Base-by-base conservation (phyloP, 176 grass and related monocot species). In the Hyparrhenia diplandra region DNA sequence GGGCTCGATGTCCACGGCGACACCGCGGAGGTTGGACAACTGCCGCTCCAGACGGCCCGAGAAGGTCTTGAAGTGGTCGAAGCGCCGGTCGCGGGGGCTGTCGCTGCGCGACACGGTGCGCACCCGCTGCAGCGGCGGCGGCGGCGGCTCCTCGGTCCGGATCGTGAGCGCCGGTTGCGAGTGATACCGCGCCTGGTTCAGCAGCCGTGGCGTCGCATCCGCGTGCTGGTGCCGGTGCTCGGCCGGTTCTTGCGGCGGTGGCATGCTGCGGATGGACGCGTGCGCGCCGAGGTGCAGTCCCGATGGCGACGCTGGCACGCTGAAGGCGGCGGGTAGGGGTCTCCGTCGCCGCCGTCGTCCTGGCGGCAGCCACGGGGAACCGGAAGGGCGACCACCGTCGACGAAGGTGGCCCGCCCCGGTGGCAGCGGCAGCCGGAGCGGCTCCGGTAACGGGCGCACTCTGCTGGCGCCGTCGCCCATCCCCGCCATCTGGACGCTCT, bases 61-160 rank as follows among this genome's bases (percentile, higher is more conserved):
- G 89, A 90, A 97, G 13, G 94, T 94, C 79, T 97, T 97, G 79
- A 94, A 97, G 1, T 90, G 73, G 76, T 97, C 94, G 54, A 93
- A 97, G 16, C 89, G 81, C 10, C 42, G 74, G 75, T 94, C 86
- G 1, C 87, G 77, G 59, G 67, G 31, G 45, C 83, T 90, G 24
- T 80, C 52, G 59, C 77, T 85, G 54, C 78, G 74, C 13, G 62
- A 58, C 18, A 85, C 47, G 42, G 54, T 84, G 45, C 59, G 67
- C 41, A 55, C 40, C 2, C 16, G 13, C 40, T 74, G 66, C 79
- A 62, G n/a, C n/a, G n/a, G 21, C 8, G 21, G 21, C 23, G 55
- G n/a, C 63, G 76, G 75, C 17, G 75, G 77, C 10, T 67, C 63
- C 63, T 80, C 77, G 7, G 13, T 80, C n/a, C 70, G 0, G 31